Percentiles rank a stretch among this genome's conserved stretches.
Conservation (phyloP, 305 asterid species). For the Fraxinus sp. region DNA sequence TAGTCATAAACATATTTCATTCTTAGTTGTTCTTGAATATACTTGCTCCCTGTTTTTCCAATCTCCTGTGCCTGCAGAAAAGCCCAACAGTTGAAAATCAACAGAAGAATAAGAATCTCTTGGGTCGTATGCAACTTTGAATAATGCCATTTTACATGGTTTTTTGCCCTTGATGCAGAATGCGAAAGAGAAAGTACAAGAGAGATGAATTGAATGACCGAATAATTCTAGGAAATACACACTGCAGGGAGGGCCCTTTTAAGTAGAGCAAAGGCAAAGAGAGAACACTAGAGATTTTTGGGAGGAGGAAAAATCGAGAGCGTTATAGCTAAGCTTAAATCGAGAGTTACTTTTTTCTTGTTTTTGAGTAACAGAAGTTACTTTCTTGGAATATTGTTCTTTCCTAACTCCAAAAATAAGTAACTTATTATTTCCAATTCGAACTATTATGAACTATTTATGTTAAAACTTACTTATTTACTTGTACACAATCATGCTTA, state of each 20-base stretch:
- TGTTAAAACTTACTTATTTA: not conserved
- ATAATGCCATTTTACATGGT: not conserved
- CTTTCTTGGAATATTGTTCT: not conserved
- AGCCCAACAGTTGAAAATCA: not conserved
- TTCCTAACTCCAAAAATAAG: not conserved
- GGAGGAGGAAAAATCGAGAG: not conserved
- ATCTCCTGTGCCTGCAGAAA: slow-evolving; percentile 63
- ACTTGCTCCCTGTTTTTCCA: slow-evolving; percentile 69
- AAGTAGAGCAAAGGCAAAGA: not conserved
- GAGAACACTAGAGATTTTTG: not conserved
- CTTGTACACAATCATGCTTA: not conserved
- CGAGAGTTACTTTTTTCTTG: not conserved
- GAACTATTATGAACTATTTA: not conserved
- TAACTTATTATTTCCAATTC: not conserved
- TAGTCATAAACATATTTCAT: slow-evolving; percentile 70
- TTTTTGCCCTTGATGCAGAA: not conserved
- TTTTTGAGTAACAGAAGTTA: too few species aligned
- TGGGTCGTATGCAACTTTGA: not conserved
- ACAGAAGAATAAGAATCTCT: not conserved
- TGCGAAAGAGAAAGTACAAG: too few species aligned
- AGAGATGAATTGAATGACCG: too few species aligned
- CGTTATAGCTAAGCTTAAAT: not conserved
- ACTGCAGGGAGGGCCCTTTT: not conserved
- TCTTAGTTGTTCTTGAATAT: slow-evolving; percentile 55
- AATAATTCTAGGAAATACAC: not conserved